Percentiles rank a stretch among this genome's conserved stretches.
Evolutionary conservation across 192 early-diverging fungal species (phyloP).

Genomic region (Dimargaris cristalligena): DNA sequence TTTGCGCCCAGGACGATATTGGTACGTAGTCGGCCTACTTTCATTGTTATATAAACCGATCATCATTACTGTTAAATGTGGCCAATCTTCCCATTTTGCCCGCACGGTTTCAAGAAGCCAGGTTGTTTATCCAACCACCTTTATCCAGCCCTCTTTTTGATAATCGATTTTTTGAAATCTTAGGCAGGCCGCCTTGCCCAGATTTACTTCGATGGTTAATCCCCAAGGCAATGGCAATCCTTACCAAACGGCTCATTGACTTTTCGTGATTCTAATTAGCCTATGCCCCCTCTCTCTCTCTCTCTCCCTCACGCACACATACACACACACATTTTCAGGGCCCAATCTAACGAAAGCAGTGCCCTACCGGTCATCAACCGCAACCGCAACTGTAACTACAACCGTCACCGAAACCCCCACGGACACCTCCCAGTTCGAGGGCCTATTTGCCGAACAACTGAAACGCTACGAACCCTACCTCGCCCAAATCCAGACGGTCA

Average conservation of each 20-base stretch:
- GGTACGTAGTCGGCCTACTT: not conserved
- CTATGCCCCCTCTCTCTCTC: not conserved
- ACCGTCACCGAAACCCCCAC: not conserved
- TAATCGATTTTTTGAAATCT: too few species aligned
- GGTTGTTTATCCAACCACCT: too few species aligned
- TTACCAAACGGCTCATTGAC: too few species aligned
- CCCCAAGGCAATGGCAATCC: too few species aligned
- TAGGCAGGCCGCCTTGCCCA: too few species aligned
- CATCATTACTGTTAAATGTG: not conserved
- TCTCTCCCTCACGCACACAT: too few species aligned
- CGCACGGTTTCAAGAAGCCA: too few species aligned
- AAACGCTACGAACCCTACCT: not conserved
- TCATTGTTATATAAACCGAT: not conserved
- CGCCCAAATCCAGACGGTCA: not conserved
- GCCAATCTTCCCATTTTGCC: too few species aligned
- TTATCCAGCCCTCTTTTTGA: too few species aligned
- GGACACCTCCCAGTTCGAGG: not conserved
- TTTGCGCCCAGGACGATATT: slow-evolving; percentile 2
- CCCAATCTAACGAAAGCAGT: not conserved
- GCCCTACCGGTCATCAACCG: too few species aligned
- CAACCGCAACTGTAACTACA: not conserved
- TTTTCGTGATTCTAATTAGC: not conserved
- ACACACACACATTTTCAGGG: too few species aligned
- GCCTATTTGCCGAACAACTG: not conserved
- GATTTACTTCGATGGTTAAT: too few species aligned